Evolutionary conservation across 208 protist species (phyloP), one percentile per base, ranked within the genome.

Genomic region (Leishmania gerbilli): DNA sequence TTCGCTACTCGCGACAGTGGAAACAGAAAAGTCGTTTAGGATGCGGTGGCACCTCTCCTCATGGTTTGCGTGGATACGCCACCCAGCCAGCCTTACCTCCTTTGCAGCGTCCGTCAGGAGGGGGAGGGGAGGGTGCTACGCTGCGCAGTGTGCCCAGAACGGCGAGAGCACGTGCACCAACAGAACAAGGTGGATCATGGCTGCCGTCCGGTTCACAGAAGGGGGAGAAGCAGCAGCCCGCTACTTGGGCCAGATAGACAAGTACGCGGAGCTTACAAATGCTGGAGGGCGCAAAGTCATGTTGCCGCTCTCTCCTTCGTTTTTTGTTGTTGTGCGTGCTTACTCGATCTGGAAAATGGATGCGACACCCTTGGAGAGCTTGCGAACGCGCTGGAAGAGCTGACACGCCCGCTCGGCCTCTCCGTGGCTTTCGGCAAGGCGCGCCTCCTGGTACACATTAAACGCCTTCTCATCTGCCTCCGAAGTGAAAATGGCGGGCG

Each of bases 321-420:
- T 68, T 1, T 37, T 31, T 24, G 31, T 31, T 11, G 27, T 31
- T 60, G 21, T 8, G 56, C 4, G 19, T 0, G 2, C 19, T 88
- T 86, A 95, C 64, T 90, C 87, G n/a, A 97, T 84, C 65, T 96
- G 91, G 76, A 94, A 98, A 8, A 98, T 83, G 45, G 87, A 89
- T 27, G 93, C 95, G 0, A 98, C 92, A 9, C 90, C 95, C 24
- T 83, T 87, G 0, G 93, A 97, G 21, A 98, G 77, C 45, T 92
- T 91, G 8, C 87, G 71, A 4, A 98, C 90, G 6, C 85, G 80
- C 84, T 92, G 92, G 75, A 98, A 96, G 51, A 97, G 78, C 51
- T 93, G 81, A 71, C 93, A 95, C 17, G 95, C 93, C 11, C 80
- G 80, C 77, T 89, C 79, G 24, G 92, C 92, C 53, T 96, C 86